These are phyloP conservation scores for Leucaena leucocephala DNA, from an alignment of 306 rosid species.

Conservation along the genomic window DNA sequence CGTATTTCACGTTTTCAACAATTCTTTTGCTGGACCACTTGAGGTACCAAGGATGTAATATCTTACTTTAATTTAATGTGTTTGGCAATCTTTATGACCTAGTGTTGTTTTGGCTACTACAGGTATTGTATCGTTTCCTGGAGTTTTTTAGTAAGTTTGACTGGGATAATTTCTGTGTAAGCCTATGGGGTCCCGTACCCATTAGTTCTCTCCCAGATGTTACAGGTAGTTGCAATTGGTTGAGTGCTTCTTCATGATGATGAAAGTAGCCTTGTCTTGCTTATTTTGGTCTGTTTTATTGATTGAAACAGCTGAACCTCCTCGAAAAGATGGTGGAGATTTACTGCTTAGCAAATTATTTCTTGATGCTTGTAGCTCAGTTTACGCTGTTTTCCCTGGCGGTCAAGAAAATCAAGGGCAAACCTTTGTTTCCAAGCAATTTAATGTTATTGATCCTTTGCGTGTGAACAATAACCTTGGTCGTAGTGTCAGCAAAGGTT, in stretches of 20 bases:
- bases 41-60: slow-evolving; percentile 55
- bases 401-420: slow-evolving; percentile 67
- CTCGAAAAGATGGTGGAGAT: slow-evolving; percentile 67
- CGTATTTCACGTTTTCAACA: slow-evolving; percentile 82
- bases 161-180: slow-evolving; percentile 87
- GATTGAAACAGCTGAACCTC: slow-evolving; percentile 62
- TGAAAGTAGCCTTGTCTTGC: slow-evolving; percentile 23
- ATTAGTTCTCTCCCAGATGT: slow-evolving; percentile 78
- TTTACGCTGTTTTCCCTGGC: slow-evolving; percentile 65
- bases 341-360: slow-evolving; percentile 60
- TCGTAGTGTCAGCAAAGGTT: slow-evolving; percentile 82
- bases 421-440: slow-evolving; percentile 71
- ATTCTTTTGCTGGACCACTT: slow-evolving; percentile 84
- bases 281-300: slow-evolving; percentile 1
- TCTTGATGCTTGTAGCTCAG: slow-evolving; percentile 59
- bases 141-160: slow-evolving; percentile 90
- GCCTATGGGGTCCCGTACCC: slow-evolving; percentile 88
- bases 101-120: slow-evolving; percentile 28
- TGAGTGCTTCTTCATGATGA: slow-evolving; percentile 17
- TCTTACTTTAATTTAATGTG: slow-evolving; percentile 5
- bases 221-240: slow-evolving; percentile 56
- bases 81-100: slow-evolving; percentile 17
- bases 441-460: slow-evolving; percentile 76
- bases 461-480: slow-evolving; percentile 80
- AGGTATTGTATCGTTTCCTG: slow-evolving; percentile 83